A percentile compares a stretch with the other conserved stretches of the same genome.
Conservation (phyloP, 176 grass and related monocot genomes). For the Rhipidocladum racemiflorum region DNA sequence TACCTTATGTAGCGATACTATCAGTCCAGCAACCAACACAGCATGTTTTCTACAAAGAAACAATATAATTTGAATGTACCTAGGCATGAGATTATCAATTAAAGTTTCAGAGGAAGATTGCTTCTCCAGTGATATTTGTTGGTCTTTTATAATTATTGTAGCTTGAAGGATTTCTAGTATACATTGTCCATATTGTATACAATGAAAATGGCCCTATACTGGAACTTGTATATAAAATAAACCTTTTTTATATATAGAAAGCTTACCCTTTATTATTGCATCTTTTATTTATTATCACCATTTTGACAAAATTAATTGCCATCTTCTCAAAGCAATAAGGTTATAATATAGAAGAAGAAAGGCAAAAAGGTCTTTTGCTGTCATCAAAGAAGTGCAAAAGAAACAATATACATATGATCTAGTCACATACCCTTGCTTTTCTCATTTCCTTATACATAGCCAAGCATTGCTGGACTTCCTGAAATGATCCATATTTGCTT, state of each 20-base stretch:
- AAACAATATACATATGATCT: constrained; percentile 1
- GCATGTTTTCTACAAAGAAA: constrained; percentile 17
- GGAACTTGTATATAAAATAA: constrained; percentile 3
- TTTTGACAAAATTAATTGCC: too few species aligned
- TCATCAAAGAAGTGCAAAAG: constrained; percentile 3
- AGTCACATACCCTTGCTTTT: constrained; percentile 77
- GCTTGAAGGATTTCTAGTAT: not conserved
- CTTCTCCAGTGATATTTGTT: constrained; percentile 10
- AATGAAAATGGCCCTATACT: not conserved
- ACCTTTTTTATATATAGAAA: not conserved
- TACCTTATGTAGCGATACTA: not conserved
- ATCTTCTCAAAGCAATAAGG: too few species aligned
- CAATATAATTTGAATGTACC: not conserved
- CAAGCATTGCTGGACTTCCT: constrained; percentile 87
- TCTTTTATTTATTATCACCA: too few species aligned
- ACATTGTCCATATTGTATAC: not conserved
- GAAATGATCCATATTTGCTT: constrained; percentile 81
- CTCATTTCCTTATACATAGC: constrained; percentile 90
- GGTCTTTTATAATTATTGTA: constrained; percentile 1
- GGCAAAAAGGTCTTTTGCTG: not conserved
- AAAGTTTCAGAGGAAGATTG: not conserved
- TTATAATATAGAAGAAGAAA: not conserved
- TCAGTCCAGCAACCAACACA: not conserved
- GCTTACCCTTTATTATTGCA: too few species aligned
- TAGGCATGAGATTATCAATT: constrained; percentile 13